Conservation (phyloP, 345 rosid species). For the Camelina neglecta region DNA sequence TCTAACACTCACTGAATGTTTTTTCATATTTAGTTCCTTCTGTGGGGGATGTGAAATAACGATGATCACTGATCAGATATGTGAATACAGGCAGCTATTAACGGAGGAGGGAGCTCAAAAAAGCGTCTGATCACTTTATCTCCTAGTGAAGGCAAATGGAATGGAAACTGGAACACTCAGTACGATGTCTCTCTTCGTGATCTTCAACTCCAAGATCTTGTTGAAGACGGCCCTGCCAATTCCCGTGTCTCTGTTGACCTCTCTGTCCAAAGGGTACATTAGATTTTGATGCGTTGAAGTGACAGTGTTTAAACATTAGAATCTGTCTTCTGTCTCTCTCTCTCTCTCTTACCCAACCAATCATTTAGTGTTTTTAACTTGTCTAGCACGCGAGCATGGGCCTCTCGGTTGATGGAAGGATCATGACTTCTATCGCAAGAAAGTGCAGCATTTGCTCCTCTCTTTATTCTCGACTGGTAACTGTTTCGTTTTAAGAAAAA, state of each 20-base stretch:
- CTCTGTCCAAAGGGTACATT: constrained; percentile 61
- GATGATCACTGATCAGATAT: too few species aligned
- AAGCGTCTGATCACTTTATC: constrained; percentile 64
- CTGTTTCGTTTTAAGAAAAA: background rate
- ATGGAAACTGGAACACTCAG: constrained; percentile 66
- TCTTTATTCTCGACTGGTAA: constrained; percentile 50
- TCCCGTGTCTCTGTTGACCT: constrained; percentile 60
- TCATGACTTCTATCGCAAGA: constrained; percentile 60
- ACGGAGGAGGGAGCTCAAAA: constrained; percentile 44
- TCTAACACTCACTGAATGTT: too few species aligned
- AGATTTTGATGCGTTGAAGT: background rate
- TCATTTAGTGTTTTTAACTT: constrained; percentile 9
- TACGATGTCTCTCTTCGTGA: constrained; percentile 66
- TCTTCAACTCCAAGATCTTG: constrained; percentile 64
- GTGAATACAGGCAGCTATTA: constrained; percentile 22
- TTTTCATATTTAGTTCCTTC: too few species aligned
- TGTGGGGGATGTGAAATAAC: too few species aligned
- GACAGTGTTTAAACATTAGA: background rate
- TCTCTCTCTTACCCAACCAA: background rate
- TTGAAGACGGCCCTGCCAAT: constrained; percentile 61
- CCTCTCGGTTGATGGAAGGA: constrained; percentile 81
- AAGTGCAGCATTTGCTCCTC: constrained; percentile 75
- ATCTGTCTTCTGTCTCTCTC: background rate
- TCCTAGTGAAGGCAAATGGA: constrained; percentile 74
- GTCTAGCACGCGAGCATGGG: constrained; percentile 92